These are phyloP conservation scores for Clonostachys solani DNA, from an alignment of 2,329 filamentous ascomycete species.

Conservation along the genomic window DNA sequence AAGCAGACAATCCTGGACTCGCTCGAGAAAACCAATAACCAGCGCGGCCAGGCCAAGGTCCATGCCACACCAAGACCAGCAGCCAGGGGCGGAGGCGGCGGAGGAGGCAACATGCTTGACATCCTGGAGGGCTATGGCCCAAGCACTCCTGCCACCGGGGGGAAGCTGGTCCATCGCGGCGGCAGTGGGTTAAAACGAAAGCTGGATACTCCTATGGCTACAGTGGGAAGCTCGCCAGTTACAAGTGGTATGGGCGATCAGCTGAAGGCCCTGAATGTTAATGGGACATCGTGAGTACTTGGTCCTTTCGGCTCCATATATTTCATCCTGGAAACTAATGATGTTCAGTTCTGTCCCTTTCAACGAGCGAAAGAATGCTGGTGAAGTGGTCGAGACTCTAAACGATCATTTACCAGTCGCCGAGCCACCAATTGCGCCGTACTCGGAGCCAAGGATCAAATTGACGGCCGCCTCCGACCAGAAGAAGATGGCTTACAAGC, in stretches of 20 bases:
- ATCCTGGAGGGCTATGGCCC: slow-evolving; percentile 74
- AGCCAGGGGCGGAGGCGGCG: slow-evolving; percentile 1
- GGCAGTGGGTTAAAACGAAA: slow-evolving; percentile 23
- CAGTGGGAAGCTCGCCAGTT: slow-evolving; percentile 23
- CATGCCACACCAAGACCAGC: slow-evolving; percentile 47
- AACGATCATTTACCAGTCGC: slow-evolving; percentile 68
- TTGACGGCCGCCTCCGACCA: slow-evolving; percentile 83
- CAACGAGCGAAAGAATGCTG: slow-evolving; percentile 70
- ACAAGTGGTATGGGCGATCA: slow-evolving; percentile 21
- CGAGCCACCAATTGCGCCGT: slow-evolving; percentile 68
- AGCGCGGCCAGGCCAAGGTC: slow-evolving; percentile 58
- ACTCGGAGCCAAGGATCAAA: slow-evolving; percentile 73
- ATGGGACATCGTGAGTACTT: slow-evolving; percentile 15
- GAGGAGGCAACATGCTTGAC: slow-evolving; percentile 65
- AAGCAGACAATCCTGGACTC: slow-evolving; percentile 84
- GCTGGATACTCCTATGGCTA: slow-evolving; percentile 6
- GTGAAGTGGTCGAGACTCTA: slow-evolving; percentile 78
- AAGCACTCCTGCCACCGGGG: slow-evolving; percentile 47
- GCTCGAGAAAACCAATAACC: slow-evolving; percentile 71
- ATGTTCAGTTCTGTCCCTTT: slow-evolving; percentile 43
- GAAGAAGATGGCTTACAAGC: slow-evolving; percentile 87
- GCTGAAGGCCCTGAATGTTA: slow-evolving; percentile 18
- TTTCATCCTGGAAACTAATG: neutral
- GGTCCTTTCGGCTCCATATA: too few species aligned
- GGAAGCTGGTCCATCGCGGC: slow-evolving; percentile 31